Base-by-base conservation (phyloP, 108 stramenopile species). In the Nitzschia inconspicua region DNA sequence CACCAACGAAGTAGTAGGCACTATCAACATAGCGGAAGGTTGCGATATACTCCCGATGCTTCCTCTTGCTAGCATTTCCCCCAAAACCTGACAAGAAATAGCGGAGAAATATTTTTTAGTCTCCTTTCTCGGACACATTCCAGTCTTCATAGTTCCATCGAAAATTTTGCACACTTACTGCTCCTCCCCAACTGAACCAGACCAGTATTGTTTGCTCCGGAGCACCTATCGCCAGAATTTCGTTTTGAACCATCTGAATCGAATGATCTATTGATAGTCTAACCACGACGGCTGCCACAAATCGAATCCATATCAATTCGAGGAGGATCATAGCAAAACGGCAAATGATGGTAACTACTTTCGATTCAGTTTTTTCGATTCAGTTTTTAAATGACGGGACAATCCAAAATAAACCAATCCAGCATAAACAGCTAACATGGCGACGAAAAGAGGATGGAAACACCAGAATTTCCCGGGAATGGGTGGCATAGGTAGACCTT, bases 181-280 rank as follows among this genome's bases (percentile, higher is more conserved):
- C 48, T 42, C 62, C 62, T 4, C 62, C 62, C 62, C 62, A 63
- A 29, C 50, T 52, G 14, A 63, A 63, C 14, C 62, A 48, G 6
- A 63, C 22, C 11, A 63, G 13, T 25, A 3, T 23, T 9, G 2
- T 22, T 25, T 36, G 10, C n/a, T n/a, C n/a, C n/a, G n/a, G n/a
- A n/a, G n/a, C n/a, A n/a, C n/a, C 20, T 23, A 56, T 56, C 4
- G 39, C 2, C 29, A 27, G 10, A 7, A 5, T 39, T 10, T 40
- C 49, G 36, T 16, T 26, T 50, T 10, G 48, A 19, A 42, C 47
- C 44, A 9, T 60, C 31, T 32, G 29, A 18, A 44, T 47, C 0
- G 44, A 29, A 5, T 11, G 24, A 30, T 60, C 42, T 23, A 60
- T 60, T 5, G 59, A 60, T 30, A 46, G 30, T 46, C 30, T 26